Percentiles rank a stretch among this genome's conserved stretches.
phyloP scores from a whole-genome alignment of 495 filamentous ascomycete species.

The Penicillium egyptiacum region DNA sequence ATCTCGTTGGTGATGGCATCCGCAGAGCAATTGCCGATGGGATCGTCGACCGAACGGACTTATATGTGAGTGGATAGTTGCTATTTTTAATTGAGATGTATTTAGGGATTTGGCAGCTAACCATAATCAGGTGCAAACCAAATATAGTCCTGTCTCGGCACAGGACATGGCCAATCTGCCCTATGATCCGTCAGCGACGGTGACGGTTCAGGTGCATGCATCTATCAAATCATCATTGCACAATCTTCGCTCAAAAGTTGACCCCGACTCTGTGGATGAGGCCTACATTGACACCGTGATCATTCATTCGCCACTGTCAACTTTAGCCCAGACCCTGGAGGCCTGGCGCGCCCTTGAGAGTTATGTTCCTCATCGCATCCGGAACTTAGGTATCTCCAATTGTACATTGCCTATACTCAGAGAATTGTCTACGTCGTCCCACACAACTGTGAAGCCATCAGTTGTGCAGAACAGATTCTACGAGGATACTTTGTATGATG shows the following conservation, averaged over 20 bases:
- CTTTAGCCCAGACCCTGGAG: slow-evolving; percentile 56
- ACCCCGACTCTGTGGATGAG: slow-evolving; percentile 34
- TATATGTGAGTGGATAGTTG: slow-evolving; percentile 52
- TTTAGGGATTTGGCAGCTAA: not conserved
- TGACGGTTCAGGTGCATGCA: slow-evolving; percentile 61
- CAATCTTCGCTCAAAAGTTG: slow-evolving; percentile 51
- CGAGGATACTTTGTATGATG: slow-evolving; percentile 58
- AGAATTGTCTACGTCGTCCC: slow-evolving; percentile 44
- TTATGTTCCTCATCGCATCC: slow-evolving; percentile 64
- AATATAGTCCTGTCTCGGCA: slow-evolving; percentile 64
- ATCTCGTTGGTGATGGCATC: slow-evolving; percentile 66
- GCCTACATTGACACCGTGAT: slow-evolving; percentile 72
- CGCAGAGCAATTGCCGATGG: slow-evolving; percentile 56
- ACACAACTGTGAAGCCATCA: slow-evolving; percentile 52
- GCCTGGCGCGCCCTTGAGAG: slow-evolving; percentile 64
- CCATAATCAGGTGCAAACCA: slow-evolving; percentile 70
- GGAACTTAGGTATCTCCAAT: slow-evolving; percentile 73
- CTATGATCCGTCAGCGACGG: slow-evolving; percentile 52
- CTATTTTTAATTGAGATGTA: not conserved
- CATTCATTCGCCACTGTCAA: slow-evolving; percentile 67
- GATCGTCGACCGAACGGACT: slow-evolving; percentile 55
- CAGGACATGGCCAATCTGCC: slow-evolving; percentile 62
- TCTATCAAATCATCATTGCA: slow-evolving; percentile 67
- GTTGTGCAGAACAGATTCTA: slow-evolving; percentile 80
- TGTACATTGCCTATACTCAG: slow-evolving; percentile 53